Evolutionary conservation across 1,284 basidiomycete genomes (phyloP).

Genomic region (Neotropicomus parvogracilis): DNA sequence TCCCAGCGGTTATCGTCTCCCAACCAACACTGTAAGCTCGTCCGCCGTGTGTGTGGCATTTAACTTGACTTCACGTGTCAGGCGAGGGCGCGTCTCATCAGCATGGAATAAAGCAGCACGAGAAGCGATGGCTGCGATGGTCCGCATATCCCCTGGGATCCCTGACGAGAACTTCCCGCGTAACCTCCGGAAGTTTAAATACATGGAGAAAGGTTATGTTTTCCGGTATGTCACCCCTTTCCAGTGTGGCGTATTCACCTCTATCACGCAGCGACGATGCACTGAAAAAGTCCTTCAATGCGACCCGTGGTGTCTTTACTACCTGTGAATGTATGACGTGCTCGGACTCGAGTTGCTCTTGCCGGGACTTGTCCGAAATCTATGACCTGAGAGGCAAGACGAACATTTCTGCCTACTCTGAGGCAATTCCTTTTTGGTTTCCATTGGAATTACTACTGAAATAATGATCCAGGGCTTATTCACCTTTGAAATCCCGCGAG

Average conservation of each 20-base stretch:
- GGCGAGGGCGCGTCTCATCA: conserved; percentile 33
- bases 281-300: conserved; percentile 25
- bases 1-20: conserved; percentile 20
- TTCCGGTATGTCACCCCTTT: conserved; percentile 35
- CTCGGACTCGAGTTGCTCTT: conserved; percentile 30
- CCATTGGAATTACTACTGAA: neutral
- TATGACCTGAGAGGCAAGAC: conserved; percentile 11
- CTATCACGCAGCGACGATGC: conserved; percentile 15
- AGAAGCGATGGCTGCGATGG: conserved; percentile 38
- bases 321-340: conserved; percentile 35
- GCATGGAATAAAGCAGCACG: conserved; percentile 42
- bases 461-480: conserved; percentile 44
- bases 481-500: conserved; percentile 41
- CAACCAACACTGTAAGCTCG: conserved; percentile 28
- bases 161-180: conserved; percentile 46
- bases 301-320: conserved; percentile 22
- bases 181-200: conserved; percentile 42
- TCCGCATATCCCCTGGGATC: conserved; percentile 47
- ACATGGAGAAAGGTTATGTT: conserved; percentile 50
- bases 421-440: conserved; percentile 27
- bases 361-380: conserved; percentile 31
- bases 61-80: conserved; percentile 12
- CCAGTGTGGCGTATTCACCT: conserved; percentile 4
- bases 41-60: neutral
- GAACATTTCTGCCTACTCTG: conserved; percentile 42